These are phyloP conservation scores for Penicillium odoratum DNA, from an alignment of 495 filamentous ascomycete genomes.

Conservation along the genomic window DNA sequence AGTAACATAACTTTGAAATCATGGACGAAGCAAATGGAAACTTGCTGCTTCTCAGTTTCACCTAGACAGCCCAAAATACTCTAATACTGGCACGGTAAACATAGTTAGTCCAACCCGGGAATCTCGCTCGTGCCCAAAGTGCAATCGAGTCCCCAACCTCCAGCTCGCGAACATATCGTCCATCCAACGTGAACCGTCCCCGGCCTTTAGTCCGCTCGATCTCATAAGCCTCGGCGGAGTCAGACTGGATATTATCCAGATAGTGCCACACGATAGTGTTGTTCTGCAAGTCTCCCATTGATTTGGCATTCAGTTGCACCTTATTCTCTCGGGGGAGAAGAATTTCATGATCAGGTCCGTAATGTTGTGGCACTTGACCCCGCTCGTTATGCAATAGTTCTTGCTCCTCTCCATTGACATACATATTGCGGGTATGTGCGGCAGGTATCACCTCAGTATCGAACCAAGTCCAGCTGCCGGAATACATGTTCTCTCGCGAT, in stretches of 20 bases:
- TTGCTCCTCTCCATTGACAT: constrained; percentile 18
- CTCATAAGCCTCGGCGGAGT: constrained; percentile 44
- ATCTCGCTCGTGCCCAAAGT: constrained; percentile 64
- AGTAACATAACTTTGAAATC: no score
- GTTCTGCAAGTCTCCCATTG: constrained; percentile 29
- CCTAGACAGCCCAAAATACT: constrained; percentile 65
- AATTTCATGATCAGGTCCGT: constrained; percentile 32
- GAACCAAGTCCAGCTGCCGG: constrained; percentile 69
- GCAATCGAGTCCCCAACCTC: constrained; percentile 64
- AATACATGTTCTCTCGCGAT: constrained; percentile 47
- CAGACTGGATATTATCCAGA: constrained; percentile 45
- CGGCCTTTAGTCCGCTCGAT: constrained; percentile 44
- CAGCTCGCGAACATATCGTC: constrained; percentile 56
- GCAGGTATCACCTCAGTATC: constrained; percentile 52
- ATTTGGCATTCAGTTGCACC: constrained; percentile 56
- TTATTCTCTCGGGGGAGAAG: constrained; percentile 41
- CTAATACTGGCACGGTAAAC: constrained; percentile 57
- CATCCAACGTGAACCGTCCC: constrained; percentile 55
- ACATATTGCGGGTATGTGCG: constrained; percentile 27
- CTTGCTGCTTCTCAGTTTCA: neutral
- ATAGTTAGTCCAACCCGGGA: constrained; percentile 60
- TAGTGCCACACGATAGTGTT: constrained; percentile 59
- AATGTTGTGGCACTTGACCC: constrained; percentile 22
- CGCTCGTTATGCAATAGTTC: constrained; percentile 17
- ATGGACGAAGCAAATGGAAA: neutral